Evolutionary conservation across 257 asterid species (phyloP), one percentile per base, ranked within the genome.

Genomic region (Plantago ovata): DNA sequence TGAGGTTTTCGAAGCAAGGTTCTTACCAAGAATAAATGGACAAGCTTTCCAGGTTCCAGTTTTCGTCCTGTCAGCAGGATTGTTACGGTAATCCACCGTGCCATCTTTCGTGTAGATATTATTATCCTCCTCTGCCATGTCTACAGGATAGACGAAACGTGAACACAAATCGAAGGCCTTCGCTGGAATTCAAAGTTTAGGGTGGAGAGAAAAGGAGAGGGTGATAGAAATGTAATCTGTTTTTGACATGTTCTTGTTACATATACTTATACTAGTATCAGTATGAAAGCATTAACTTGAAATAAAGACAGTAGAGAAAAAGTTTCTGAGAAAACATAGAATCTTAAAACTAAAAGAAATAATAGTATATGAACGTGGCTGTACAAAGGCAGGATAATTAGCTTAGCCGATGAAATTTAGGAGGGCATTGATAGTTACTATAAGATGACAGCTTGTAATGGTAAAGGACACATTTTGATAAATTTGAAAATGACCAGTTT

Each of bases 41-140:
- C 77, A 70, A 46, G 79, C 75, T 65, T 53, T 84, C 95, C 95
- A 88, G 56, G 87, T 79, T 38, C 96, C 96, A 0, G 95, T 84
- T 66, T 73, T 67, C 4, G 65, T 79, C 84, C 72, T 81, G 63
- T 83, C 77, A 4, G 95, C 93, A 36, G 90, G 96, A 32, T 79
- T 74, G 9, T 74, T 72, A 13, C 58, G 77, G 77, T 64, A 77
- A 69, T 88, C 95, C 21, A 82, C 66, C 7, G 95, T 88, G 32
- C 96, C 93, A 43, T 85, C 95, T 71, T 75, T 88, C 1, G 93
- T 84, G 40, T 73, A 80, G 73, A 56, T 16, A 71, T n/a, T n/a
- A n/a, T n/a, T n/a, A n/a, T 84, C 89, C 56, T 74, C 88, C 6
- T 76, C 82, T 8, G 48, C 79, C 81, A 72, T 75, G 63, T 64